Evolutionary conservation across 176 grass and related monocot genomes (phyloP).

Genomic region (Phoenix dactylifera): DNA sequence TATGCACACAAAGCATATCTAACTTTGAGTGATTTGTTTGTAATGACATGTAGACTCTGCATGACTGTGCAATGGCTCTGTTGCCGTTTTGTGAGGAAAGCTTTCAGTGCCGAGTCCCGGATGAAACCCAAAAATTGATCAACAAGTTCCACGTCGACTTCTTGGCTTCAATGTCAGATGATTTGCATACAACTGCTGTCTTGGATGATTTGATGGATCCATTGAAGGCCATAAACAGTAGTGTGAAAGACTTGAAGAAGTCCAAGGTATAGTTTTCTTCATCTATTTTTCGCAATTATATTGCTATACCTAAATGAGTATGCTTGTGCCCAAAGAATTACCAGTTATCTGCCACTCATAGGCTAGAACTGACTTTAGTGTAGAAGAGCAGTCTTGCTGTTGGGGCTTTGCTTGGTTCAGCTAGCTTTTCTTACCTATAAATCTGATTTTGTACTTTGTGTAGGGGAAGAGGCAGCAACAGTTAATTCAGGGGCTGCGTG

Average conservation of each 20-base stretch:
- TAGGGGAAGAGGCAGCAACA: constrained; percentile 50
- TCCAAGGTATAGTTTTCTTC: constrained; percentile 44
- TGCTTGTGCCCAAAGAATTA: background rate
- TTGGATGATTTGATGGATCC: constrained; percentile 77
- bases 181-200: constrained; percentile 77
- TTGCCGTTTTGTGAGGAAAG: constrained; percentile 34
- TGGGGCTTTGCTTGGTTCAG: background rate
- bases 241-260: constrained; percentile 68
- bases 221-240: constrained; percentile 82
- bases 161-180: constrained; percentile 64
- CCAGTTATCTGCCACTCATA: background rate
- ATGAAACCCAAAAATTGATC: constrained; percentile 47
- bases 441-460: constrained; percentile 28
- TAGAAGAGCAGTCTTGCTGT: background rate
- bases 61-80: constrained; percentile 58
- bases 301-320: background rate
- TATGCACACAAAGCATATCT: too few relatives aligned
- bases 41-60: constrained; percentile 46
- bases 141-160: constrained; percentile 44
- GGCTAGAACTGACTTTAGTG: constrained; percentile 1
- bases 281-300: background rate
- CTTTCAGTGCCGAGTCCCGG: constrained; percentile 32
- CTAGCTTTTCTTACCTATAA: background rate
- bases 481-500: constrained; percentile 42
- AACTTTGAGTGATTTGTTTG: constrained; percentile 5